phyloP scores from a whole-genome alignment of 148 eudicot genomes.

The Hydrangea macrophylla region DNA sequence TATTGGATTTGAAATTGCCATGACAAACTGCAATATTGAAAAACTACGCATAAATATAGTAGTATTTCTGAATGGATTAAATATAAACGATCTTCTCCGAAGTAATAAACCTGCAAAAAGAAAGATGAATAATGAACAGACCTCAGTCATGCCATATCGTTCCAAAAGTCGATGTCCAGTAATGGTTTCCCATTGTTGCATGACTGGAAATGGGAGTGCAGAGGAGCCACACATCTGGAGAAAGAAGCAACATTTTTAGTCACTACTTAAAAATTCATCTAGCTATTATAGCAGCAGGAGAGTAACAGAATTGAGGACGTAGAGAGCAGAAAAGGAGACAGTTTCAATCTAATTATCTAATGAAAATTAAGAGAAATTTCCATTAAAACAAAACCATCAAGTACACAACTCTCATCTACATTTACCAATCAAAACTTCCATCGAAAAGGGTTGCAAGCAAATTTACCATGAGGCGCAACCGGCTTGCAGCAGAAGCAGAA shows the following conservation, averaged over 20 bases:
- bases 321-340: not conserved
- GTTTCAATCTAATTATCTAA: not conserved
- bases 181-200: slow-evolving; percentile 94
- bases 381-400: not conserved
- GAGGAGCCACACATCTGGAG: slow-evolving; percentile 98
- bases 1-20: slow-evolving; percentile 91
- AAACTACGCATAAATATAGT: slow-evolving; percentile 18
- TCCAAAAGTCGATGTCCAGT: slow-evolving; percentile 89
- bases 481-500: slow-evolving; percentile 81
- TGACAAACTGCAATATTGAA: slow-evolving; percentile 65
- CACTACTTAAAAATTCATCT: not conserved
- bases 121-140: slow-evolving; percentile 20
- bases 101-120: not conserved
- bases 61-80: not conserved
- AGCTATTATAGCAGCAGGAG: no score
- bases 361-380: not conserved
- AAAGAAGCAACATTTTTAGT: slow-evolving; percentile 9
- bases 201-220: slow-evolving; percentile 95
- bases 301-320: not conserved
- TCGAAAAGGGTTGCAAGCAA: slow-evolving; percentile 7
- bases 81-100: not conserved
- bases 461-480: slow-evolving; percentile 92
- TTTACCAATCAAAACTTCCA: not conserved
- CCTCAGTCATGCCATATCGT: slow-evolving; percentile 99
- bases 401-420: not conserved